Conservation (phyloP, 2,329 filamentous ascomycete species). For the Monascus ruber region DNA sequence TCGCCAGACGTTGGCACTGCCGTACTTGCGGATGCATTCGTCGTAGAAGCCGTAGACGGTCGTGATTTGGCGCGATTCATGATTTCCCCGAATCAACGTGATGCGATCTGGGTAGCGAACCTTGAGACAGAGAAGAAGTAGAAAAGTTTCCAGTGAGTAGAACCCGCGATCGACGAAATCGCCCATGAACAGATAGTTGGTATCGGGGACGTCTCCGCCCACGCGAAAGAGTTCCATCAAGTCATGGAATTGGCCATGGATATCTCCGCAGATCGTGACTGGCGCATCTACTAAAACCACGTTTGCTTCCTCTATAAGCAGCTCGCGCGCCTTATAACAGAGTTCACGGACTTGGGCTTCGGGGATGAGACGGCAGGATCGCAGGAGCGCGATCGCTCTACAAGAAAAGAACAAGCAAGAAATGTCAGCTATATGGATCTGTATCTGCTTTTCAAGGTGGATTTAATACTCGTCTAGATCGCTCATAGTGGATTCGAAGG, state of each 20-base stretch:
- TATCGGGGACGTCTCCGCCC: conserved; percentile 86
- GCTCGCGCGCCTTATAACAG: conserved; percentile 91
- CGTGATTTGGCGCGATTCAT: conserved; percentile 93
- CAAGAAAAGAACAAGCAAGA: conserved; percentile 1
- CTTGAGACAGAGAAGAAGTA: conserved; percentile 90
- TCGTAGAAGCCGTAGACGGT: conserved; percentile 98
- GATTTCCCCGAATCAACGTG: conserved; percentile 88
- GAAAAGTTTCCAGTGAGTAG: conserved; percentile 94
- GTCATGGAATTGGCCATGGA: conserved; percentile 94
- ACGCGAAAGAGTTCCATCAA: conserved; percentile 94
- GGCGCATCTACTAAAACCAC: conserved; percentile 91
- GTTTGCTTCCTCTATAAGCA: conserved; percentile 94
- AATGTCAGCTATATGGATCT: conserved; percentile 5
- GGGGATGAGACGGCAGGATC: conserved; percentile 90
- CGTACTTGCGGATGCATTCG: conserved; percentile 91
- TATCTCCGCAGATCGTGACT: conserved; percentile 95
- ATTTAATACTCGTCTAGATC: conserved; percentile 71
- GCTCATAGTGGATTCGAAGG: conserved; percentile 52
- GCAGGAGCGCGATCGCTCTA: conserved; percentile 89
- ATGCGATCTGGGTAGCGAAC: conserved; percentile 96
- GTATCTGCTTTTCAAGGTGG: neutral
- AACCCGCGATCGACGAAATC: conserved; percentile 98
- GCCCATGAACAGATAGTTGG: conserved; percentile 96
- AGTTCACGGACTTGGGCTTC: conserved; percentile 92
- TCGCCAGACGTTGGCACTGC: conserved; percentile 90